Base-by-base conservation (phyloP, 2,329 filamentous ascomycete genomes). In the Fusarium xylarioides region DNA sequence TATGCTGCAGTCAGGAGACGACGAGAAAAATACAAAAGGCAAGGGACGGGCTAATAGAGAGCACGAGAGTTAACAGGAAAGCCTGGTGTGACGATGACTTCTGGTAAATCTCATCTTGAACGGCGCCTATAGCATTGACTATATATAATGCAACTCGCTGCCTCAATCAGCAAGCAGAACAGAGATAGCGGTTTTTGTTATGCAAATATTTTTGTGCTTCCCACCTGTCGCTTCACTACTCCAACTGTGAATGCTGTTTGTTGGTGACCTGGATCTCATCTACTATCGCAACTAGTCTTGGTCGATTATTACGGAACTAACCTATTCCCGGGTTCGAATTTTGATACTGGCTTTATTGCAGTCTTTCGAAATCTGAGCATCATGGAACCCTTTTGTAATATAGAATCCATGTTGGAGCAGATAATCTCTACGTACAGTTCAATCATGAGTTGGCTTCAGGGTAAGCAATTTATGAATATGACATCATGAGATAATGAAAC, bases 1-100 rank as follows among this genome's bases (percentile, higher is more conserved):
- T 98, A 56, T 97, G 94, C 78, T 89, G 95, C 43, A 95, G 92
- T 72, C 83, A 86, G 32, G 87, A 90, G 16, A 86, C 88, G 2
- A 85, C 86, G 16, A 77, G 81, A 35, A 87, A 85, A 63, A 84
- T 92, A 40, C 82, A 84, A 44, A 79, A 73, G 50, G 88, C 86
- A 5, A 83, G 88, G 47, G 79, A 79, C 5, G 82, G 80, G 1
- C 68, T 86, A 66, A 21, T 84, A 35, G 73, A 75, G 40, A 68
- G 60, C 12, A 61, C 35, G 1, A 59, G 37, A 23, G 50, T 53
- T 4, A 56, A 67, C 21, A 58, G 43, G 30, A 72, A 60, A 42
- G 50, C 63, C 5, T 78, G 75, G 76, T n/a, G 52, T 28, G 53
- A 26, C 14, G 74, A 77, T 61, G 64, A 55, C n/a, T 78, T 78